These are phyloP conservation scores for Vitis amurensis DNA, from an alignment of 164 flowering plant genomes.

Conservation along the genomic window DNA sequence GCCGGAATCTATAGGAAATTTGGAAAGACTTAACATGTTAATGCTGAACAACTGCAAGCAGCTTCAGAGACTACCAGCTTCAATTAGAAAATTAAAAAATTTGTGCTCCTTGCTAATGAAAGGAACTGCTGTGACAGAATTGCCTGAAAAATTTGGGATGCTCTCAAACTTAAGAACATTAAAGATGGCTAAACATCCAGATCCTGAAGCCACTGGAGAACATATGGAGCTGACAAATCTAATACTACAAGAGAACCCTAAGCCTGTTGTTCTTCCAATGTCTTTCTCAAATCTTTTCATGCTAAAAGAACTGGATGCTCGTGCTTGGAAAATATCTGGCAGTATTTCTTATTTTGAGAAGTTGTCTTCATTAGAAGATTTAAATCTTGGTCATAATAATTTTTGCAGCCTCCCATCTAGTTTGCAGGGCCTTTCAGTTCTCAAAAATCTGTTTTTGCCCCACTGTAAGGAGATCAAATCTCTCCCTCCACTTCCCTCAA, in stretches of 20 bases:
- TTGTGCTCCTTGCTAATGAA: slow-evolving; percentile 15
- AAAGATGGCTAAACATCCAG: slow-evolving; percentile 11
- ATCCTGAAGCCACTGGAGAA: background rate
- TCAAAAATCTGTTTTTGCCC: slow-evolving; percentile 19
- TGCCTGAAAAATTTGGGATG: slow-evolving; percentile 28
- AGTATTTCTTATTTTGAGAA: slow-evolving; percentile 28
- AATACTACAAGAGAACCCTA: slow-evolving; percentile 1
- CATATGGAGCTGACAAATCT: no score
- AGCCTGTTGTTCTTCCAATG: slow-evolving; percentile 20
- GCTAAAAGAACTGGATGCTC: slow-evolving; percentile 32
- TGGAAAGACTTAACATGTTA: slow-evolving; percentile 23
- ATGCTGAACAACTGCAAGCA: slow-evolving; percentile 24
- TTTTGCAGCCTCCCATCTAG: slow-evolving; percentile 32
- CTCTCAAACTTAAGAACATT: slow-evolving; percentile 15
- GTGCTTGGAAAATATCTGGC: slow-evolving; percentile 38
- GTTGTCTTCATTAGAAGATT: slow-evolving; percentile 24
- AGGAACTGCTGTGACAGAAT: slow-evolving; percentile 20
- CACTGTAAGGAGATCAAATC: slow-evolving; percentile 23
- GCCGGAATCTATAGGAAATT: slow-evolving; percentile 36
- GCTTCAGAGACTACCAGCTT: slow-evolving; percentile 22
- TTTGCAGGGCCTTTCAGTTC: slow-evolving; percentile 23
- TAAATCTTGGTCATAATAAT: slow-evolving; percentile 27
- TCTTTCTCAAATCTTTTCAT: slow-evolving; percentile 37
- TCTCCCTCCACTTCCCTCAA: slow-evolving; percentile 38
- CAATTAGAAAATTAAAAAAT: slow-evolving; percentile 24